Conservation (phyloP, 257 asterid genomes). For the Eucommia ulmoides region DNA sequence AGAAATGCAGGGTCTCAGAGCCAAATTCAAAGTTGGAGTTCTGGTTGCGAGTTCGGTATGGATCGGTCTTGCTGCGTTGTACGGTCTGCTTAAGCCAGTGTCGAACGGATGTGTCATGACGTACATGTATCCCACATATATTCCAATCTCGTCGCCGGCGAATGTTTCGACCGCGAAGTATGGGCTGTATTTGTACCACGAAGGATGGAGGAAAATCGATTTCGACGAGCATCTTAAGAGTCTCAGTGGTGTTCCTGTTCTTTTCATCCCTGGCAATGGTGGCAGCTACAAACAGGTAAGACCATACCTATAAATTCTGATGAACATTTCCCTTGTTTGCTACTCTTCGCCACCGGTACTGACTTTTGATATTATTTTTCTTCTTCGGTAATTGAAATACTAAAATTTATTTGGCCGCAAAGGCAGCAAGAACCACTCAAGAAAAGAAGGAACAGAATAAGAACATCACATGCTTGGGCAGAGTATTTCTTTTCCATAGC, state of each 20-base stretch:
- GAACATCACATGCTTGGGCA: no score
- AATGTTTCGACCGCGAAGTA: slow-evolving; percentile 53
- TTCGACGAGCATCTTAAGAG: slow-evolving; percentile 57
- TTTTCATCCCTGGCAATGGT: slow-evolving; percentile 94
- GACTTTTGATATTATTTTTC: no score
- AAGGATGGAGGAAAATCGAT: slow-evolving; percentile 87
- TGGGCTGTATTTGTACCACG: slow-evolving; percentile 74
- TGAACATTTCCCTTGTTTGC: no score
- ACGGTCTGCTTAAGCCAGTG: slow-evolving; percentile 50
- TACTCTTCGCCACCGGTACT: no score
- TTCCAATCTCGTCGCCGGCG: slow-evolving; percentile 53
- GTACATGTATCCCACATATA: slow-evolving; percentile 92
- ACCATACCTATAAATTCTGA: neutral
- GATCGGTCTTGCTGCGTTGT: slow-evolving; percentile 52
- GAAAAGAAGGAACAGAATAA: no score
- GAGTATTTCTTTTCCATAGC: no score
- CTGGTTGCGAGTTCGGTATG: slow-evolving; percentile 34
- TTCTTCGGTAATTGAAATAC: no score
- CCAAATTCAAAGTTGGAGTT: slow-evolving; percentile 34
- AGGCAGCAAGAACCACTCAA: no score
- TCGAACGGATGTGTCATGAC: slow-evolving; percentile 93
- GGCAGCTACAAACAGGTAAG: slow-evolving; percentile 99
- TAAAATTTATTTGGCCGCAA: no score
- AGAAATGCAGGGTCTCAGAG: slow-evolving; percentile 25
- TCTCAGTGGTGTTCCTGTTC: slow-evolving; percentile 81